Base-by-base conservation (phyloP, 73 alveolate genomes). In the Symbiodinium pilosum region DNA sequence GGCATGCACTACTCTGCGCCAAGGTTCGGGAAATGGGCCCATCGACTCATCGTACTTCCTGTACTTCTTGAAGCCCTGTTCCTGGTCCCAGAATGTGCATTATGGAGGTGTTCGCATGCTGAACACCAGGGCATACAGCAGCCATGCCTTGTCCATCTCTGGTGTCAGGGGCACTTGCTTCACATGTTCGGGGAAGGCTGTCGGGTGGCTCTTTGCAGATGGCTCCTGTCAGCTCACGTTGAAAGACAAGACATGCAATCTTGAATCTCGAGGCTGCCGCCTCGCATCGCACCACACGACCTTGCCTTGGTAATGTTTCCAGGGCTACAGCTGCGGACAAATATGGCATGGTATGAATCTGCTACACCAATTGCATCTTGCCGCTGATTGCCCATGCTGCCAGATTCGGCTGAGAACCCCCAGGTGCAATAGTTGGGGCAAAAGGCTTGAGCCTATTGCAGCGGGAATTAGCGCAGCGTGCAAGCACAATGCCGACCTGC, bases 131-230 rank as follows among this genome's bases (percentile, higher is more conserved):
- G 34, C 26, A 20, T 36, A 44, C 9, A 12, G 36, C 18, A 64
- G 39, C 68, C 24, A 39, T 26, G 41, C 98, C 98, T 92, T 84
- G 64, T 92, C 98, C 98, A 92, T 73, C 54, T 92, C 59, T 59
- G 98, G 98, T 26, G 86, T 92, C 84, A 89, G 73, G 38, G 96
- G 96, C 86, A 89, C 96, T 32, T 89, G 96, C 94, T 87, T 87
- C 87, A 68, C 68, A 42, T 89, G 77, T 85, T 89, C 96, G 41
- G 96, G 96, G 83, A 89, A 89, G 75, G 96, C 96, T 3, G 96
- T 68, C 9, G 96, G 96, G 87, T 89, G 86, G 87, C 54, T 89
- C 75, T 59, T 89, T 54, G 94, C 94, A 77, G 93, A 86, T 5
- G 94, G 94, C 84, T 81, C 94, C 84, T 86, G 44, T 30, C 36